Evolutionary conservation across 495 filamentous ascomycete genomes (phyloP).

Genomic region (Tuber calosporum): DNA sequence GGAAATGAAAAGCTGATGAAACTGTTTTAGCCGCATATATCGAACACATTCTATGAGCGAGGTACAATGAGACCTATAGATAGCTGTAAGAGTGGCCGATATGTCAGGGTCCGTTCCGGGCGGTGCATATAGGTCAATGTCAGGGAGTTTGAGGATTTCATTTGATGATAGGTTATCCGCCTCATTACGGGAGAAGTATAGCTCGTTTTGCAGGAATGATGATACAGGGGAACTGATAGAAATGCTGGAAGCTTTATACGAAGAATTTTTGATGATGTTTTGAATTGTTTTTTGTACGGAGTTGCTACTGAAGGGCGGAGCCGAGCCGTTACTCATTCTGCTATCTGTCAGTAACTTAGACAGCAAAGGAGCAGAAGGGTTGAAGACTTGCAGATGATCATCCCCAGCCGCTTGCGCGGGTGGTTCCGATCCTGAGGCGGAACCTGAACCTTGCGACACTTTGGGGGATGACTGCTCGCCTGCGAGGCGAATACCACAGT

Average conservation of each 20-base stretch:
- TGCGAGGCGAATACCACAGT: conserved; percentile 47
- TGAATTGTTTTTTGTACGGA: conserved; percentile 39
- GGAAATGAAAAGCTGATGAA: conserved; percentile 88
- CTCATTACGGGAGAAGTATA: conserved; percentile 40
- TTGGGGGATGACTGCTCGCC: conserved; percentile 43
- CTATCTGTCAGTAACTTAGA: conserved; percentile 40
- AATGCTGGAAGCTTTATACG: conserved; percentile 33
- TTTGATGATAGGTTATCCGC: conserved; percentile 42
- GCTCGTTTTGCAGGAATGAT: conserved; percentile 40
- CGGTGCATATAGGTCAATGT: conserved; percentile 69
- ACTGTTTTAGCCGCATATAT: conserved; percentile 88
- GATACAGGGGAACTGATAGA: conserved; percentile 38
- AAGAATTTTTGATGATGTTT: conserved; percentile 40
- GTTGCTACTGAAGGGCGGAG: conserved; percentile 37
- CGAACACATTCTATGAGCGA: conserved; percentile 90
- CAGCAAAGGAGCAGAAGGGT: conserved; percentile 41
- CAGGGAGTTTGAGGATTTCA: conserved; percentile 66
- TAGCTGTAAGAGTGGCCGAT: conserved; percentile 68
- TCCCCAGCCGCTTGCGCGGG: conserved; percentile 43
- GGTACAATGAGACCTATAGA: conserved; percentile 90
- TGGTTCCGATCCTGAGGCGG: conserved; percentile 43
- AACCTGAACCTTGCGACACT: conserved; percentile 42
- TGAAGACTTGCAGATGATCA: conserved; percentile 45
- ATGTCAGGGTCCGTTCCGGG: conserved; percentile 69
- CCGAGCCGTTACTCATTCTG: conserved; percentile 42